Base-by-base conservation (phyloP, 352 stramenopile genomes). In the Pythium brachiatum region DNA sequence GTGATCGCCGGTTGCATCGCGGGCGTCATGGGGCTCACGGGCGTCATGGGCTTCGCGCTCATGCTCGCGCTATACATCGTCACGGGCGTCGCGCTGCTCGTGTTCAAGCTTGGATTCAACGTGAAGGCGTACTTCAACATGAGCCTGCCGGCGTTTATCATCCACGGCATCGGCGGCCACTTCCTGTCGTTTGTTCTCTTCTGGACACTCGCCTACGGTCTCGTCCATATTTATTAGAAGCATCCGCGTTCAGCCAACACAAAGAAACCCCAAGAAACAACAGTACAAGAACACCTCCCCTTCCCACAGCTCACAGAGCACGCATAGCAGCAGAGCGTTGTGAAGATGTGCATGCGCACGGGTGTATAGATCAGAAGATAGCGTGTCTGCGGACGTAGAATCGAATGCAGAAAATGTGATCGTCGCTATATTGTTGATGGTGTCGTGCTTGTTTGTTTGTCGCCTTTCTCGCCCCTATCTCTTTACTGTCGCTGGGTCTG, bases 211-310 rank as follows among this genome's bases (percentile, higher is more conserved):
- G 76, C 78, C 47, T 95, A 95, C 71, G 86, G 83, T 50, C 72
- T 95, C 59, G 85, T 95, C 66, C 83, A 95, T 89, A 92, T 95
- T 87, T 95, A 95, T 89, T 95, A 78, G 51, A 36, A 31, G 11
- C 50, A 23, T 12, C 47, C 12, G 21, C 27, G 15, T 12, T 26
- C 26, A 20, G 29, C 7, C 4, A 21, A 47, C 32, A 55, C 18
- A 34, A 64, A 53, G 25, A 44, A 53, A 66, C 2, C 32, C 5
- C 7, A 25, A 29, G 16, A n/a, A 53, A 52, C 6, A 54, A 34
- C 29, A 20, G 13, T 4, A 18, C 20, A 39, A 32, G 36, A 39
- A 29, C 48, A 0, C 25, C n/a, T n/a, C n/a, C n/a, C n/a, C n/a
- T n/a, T n/a, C n/a, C n/a, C n/a, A n/a, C n/a, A n/a, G n/a, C n/a